Percentiles rank a stretch among this genome's conserved stretches.
Evolutionary conservation across 495 filamentous ascomycete genomes (phyloP).

Genomic region (Lasiosphaeria miniovina): DNA sequence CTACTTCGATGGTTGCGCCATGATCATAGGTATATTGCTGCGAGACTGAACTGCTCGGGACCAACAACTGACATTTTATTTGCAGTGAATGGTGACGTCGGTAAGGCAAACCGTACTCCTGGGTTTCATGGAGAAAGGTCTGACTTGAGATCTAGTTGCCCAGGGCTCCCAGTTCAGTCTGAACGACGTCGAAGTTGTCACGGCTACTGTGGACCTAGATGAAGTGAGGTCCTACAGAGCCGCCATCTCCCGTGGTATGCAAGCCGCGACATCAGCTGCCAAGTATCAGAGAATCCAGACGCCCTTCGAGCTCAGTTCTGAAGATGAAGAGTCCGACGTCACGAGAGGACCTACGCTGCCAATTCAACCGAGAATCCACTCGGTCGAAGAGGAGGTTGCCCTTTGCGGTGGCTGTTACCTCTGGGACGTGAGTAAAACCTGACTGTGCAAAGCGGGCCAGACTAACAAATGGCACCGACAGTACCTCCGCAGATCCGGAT

Average conservation of each 20-base stretch:
- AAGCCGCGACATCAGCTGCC: conserved; percentile 45
- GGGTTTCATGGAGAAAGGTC: not conserved
- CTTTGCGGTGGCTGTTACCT: conserved; percentile 70
- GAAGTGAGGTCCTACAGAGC: conserved; percentile 60
- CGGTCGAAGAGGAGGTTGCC: conserved; percentile 73
- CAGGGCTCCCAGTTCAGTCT: conserved; percentile 73
- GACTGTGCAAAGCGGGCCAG: too few species aligned
- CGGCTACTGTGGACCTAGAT: conserved; percentile 78
- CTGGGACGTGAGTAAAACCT: conserved; percentile 55
- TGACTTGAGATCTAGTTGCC: conserved; percentile 66
- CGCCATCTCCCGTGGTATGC: conserved; percentile 52
- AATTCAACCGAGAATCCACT: conserved; percentile 50
- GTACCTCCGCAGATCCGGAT: conserved; percentile 65
- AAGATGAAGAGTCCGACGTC: conserved; percentile 34
- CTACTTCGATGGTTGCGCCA: conserved; percentile 64
- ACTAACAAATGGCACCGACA: not conserved
- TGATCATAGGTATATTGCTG: conserved; percentile 53
- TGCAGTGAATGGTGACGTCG: conserved; percentile 56
- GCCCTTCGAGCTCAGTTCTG: conserved; percentile 37
- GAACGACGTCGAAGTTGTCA: conserved; percentile 80
- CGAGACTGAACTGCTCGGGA: too few species aligned
- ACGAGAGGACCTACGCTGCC: conserved; percentile 28
- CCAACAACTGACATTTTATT: too few species aligned
- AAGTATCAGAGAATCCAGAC: conserved; percentile 42
- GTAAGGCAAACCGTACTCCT: conserved; percentile 2